Base-by-base conservation (phyloP, 139 green algal species). In the Dunaliella primolecta region DNA sequence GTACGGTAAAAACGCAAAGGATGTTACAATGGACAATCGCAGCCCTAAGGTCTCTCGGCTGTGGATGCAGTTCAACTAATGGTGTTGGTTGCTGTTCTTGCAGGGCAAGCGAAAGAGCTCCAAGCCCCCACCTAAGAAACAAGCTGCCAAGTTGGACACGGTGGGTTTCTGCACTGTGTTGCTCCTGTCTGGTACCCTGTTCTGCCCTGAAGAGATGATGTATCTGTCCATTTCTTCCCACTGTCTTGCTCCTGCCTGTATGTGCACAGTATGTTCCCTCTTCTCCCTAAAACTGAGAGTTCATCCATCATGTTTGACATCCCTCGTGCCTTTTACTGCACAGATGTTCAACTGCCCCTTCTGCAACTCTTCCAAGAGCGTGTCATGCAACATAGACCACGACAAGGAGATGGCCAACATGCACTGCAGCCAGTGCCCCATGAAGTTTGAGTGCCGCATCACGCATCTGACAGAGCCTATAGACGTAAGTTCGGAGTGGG, bases 341-440 rank as follows among this genome's bases (percentile, higher is more conserved):
- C 80, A 84, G 80, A 38, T 83, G 33, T 93, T 93, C 84, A 91
- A 89, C 35, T 93, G 91, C 83, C 91, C 91, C 21, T 93, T 93
- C 81, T 93, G 91, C 86, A 93, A 93, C 75, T 88, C 86, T 38
- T 86, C 34, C 78, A 91, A 91, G 31, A 89, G 86, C 1, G 91
- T 93, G 2, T 80, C 71, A 78, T 90, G 89, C 76, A 37, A 55
- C 24, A 78, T 91, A 29, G 84, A 88, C 78, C 84, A 89, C 55
- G 88, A 89, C n/a, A 87, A 87, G 32, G 85, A 91, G 20, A 80
- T 86, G 83, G 86, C 81, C 1, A 72, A 75, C 2, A 85, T 85
- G 0, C 80, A 64, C 0, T 87, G 86, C 46, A 89, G 81, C 21
- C 84, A 89, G 83, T 91, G 86, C 20, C 83, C 88, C 30, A 56